phyloP scores from a whole-genome alignment of 2,329 filamentous ascomycete genomes.

The Mycogone perniciosa region DNA sequence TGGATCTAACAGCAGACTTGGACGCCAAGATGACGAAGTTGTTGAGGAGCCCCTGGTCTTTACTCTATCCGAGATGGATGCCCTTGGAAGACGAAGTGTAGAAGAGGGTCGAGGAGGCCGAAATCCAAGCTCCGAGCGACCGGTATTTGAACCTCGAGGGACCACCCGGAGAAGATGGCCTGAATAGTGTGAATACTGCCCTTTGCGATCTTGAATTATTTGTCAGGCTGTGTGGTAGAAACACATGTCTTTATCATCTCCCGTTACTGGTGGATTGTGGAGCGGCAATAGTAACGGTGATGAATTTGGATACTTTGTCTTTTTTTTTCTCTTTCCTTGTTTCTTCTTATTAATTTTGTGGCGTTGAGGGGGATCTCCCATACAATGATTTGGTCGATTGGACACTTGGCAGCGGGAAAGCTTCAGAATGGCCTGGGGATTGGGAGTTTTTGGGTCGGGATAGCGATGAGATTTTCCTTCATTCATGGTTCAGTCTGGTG shows the following conservation, averaged over 20 bases:
- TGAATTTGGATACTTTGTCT: slow-evolving; percentile 2
- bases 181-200: slow-evolving; percentile 6
- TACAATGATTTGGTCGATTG: slow-evolving; percentile 5
- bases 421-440: slow-evolving; percentile 10
- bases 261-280: too few relatives aligned
- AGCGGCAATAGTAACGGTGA: too few relatives aligned
- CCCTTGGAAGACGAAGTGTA: slow-evolving; percentile 50
- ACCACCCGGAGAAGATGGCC: slow-evolving; percentile 32
- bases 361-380: slow-evolving; percentile 8
- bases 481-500: slow-evolving; percentile 1
- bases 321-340: background rate
- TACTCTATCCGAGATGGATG: slow-evolving; percentile 65
- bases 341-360: background rate
- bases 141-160: slow-evolving; percentile 34
- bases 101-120: slow-evolving; percentile 44
- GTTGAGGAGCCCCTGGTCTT: slow-evolving; percentile 68
- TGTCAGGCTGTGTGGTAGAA: slow-evolving; percentile 6
- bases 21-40: slow-evolving; percentile 38
- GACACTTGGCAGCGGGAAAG: slow-evolving; percentile 6
- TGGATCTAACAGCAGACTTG: slow-evolving; percentile 33
- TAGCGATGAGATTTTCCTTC: slow-evolving; percentile 3
- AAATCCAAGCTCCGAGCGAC: slow-evolving; percentile 34
- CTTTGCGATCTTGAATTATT: background rate
- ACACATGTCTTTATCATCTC: background rate
- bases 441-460: slow-evolving; percentile 4